Evolutionary conservation across 495 filamentous ascomycete species (phyloP).

Genomic region (Aspergillus saccharolyticus): DNA sequence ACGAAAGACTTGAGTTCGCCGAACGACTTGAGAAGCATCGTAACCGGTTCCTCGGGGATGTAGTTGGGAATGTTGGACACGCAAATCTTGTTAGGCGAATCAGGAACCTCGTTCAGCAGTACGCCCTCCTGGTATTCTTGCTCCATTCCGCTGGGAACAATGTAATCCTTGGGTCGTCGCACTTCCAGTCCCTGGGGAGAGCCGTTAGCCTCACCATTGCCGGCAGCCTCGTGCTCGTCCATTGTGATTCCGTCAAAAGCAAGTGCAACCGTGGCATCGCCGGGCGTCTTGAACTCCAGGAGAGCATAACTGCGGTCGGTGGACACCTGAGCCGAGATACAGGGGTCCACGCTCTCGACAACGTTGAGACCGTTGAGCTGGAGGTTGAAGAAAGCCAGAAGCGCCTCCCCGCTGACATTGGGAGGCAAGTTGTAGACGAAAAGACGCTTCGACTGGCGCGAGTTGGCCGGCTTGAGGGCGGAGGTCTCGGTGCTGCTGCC

Average conservation of each 20-base stretch:
- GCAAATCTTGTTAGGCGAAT: slow-evolving; percentile 93
- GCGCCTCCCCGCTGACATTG: slow-evolving; percentile 59
- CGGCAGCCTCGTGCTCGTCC: slow-evolving; percentile 60
- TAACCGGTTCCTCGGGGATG: slow-evolving; percentile 85
- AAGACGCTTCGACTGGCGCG: slow-evolving; percentile 86
- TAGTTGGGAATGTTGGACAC: slow-evolving; percentile 82
- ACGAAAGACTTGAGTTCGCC: slow-evolving; percentile 92
- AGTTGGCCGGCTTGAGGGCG: slow-evolving; percentile 85
- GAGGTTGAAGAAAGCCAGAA: slow-evolving; percentile 89
- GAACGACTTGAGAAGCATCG: slow-evolving; percentile 82
- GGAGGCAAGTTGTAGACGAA: slow-evolving; percentile 78
- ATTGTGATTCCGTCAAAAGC: slow-evolving; percentile 87
- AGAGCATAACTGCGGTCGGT: slow-evolving; percentile 74
- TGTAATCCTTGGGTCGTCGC: slow-evolving; percentile 93
- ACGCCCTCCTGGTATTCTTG: slow-evolving; percentile 70
- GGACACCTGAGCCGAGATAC: slow-evolving; percentile 78
- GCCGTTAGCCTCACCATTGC: slow-evolving; percentile 53
- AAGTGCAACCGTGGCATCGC: slow-evolving; percentile 85
- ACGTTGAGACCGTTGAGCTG: slow-evolving; percentile 94
- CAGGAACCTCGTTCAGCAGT: slow-evolving; percentile 74
- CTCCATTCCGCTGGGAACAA: slow-evolving; percentile 82
- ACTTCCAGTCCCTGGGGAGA: slow-evolving; percentile 65
- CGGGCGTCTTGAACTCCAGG: slow-evolving; percentile 81
- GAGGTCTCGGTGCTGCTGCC: slow-evolving; percentile 68
- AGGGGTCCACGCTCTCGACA: slow-evolving; percentile 75